Evolutionary conservation across 768 basidiomycete species (phyloP).

Genomic region (Boletus edulis): DNA sequence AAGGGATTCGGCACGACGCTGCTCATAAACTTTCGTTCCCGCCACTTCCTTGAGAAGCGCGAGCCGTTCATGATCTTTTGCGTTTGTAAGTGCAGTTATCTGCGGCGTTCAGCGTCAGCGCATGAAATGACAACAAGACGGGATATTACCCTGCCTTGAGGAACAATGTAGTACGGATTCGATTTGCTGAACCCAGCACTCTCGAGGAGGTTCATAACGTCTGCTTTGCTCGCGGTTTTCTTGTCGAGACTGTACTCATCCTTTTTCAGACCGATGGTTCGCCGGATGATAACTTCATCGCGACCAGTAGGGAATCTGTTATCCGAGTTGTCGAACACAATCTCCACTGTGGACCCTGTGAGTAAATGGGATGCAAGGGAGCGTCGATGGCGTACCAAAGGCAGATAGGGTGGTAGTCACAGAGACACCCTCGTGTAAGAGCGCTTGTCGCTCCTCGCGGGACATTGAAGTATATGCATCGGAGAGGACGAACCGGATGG

Average conservation of each 20-base stretch:
- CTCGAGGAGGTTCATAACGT: conserved; percentile 96
- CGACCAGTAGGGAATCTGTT: conserved; percentile 91
- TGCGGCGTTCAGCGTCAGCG: conserved; percentile 30
- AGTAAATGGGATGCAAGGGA: not conserved
- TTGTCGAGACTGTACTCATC: conserved; percentile 97
- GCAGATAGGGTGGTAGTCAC: conserved; percentile 88
- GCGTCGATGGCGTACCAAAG: conserved; percentile 54
- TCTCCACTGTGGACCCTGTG: conserved; percentile 55
- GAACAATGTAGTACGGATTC: conserved; percentile 99
- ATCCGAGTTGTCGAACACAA: conserved; percentile 94
- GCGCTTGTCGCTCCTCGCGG: conserved; percentile 85
- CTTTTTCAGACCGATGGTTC: conserved; percentile 97
- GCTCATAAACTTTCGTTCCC: conserved; percentile 97
- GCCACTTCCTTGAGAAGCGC: conserved; percentile 97
- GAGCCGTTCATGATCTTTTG: conserved; percentile 92
- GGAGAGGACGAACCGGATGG: conserved; percentile 95
- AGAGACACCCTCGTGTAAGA: conserved; percentile 93
- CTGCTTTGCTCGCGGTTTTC: conserved; percentile 93
- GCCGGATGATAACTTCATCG: conserved; percentile 81
- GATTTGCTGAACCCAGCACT: conserved; percentile 96
- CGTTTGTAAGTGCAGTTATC: conserved; percentile 96
- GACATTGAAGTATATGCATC: conserved; percentile 97
- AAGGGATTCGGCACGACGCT: conserved; percentile 87
- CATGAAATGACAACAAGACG: not conserved
- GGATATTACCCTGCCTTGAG: conserved; percentile 84